Percentiles rank a stretch among this genome's conserved stretches.
phyloP scores from a whole-genome alignment of 805 yeast species.

The Saccharomycopsis schoenii region DNA sequence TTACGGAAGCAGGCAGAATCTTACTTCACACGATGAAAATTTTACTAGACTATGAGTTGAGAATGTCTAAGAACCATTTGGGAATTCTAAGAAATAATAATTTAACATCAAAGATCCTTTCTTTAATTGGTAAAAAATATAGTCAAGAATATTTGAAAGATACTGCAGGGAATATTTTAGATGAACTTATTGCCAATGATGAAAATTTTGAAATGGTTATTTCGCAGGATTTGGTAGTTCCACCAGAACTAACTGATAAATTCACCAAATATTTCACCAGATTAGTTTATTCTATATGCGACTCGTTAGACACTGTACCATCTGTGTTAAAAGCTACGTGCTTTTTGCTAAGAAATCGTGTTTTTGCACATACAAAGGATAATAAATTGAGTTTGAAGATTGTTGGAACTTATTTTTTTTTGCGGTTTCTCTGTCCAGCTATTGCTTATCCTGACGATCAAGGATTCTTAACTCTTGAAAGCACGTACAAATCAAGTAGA shows the following conservation, averaged over 20 bases:
- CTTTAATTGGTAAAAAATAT: constrained; percentile 58
- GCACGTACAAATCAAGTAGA: constrained; percentile 24
- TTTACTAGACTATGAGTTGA: constrained; percentile 10
- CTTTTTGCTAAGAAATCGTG: constrained; percentile 56
- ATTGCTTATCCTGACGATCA: constrained; percentile 75
- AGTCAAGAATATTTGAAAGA: constrained; percentile 49
- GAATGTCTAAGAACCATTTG: constrained; percentile 27
- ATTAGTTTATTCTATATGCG: constrained; percentile 49
- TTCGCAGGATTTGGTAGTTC: constrained; percentile 27
- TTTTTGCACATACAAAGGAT: constrained; percentile 1
- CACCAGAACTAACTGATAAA: constrained; percentile 30
- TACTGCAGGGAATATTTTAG: constrained; percentile 47
- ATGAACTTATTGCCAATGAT: constrained; percentile 36
- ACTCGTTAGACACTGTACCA: constrained; percentile 53
- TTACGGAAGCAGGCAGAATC: constrained; percentile 5
- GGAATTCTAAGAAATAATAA: constrained; percentile 57
- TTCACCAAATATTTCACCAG: constrained; percentile 49
- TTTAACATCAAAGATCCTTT: constrained; percentile 68
- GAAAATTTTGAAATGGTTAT: constrained; percentile 53
- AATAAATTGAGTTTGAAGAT: constrained; percentile 36
- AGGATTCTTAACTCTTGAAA: constrained; percentile 24
- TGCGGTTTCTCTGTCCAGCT: constrained; percentile 79
- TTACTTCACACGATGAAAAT: background rate
- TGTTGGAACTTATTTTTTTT: constrained; percentile 78
- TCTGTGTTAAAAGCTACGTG: constrained; percentile 64